Evolutionary conservation across 2,329 filamentous ascomycete species (phyloP), one percentile per base, ranked within the genome.

Genomic region (Penicillium concentricum): DNA sequence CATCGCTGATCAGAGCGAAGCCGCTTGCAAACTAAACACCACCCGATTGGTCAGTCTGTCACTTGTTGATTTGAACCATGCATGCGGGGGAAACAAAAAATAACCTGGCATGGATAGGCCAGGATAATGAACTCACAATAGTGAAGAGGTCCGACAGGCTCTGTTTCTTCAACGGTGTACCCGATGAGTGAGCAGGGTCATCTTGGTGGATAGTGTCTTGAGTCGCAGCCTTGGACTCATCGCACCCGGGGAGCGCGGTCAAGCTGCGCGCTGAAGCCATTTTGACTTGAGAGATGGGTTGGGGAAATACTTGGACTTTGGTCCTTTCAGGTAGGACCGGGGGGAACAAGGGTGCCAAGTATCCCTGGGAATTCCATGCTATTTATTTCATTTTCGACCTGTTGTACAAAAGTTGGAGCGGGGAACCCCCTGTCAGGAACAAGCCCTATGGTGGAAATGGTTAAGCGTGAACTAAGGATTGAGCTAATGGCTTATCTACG

Each of bases 1-100:
- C 68, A 66, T 70, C 68, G 7, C 66, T 68, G 50, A 70, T 67
- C 35, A 70, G 54, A 28, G 67, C 67, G 45, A 69, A 68, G 24
- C 67, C 67, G n/a, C 63, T 62, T 20, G 67, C 66, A 30, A 68
- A 67, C 67, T 69, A 4, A 26, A 43, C 1, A 37, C 8, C 3
- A 15, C 34, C 18, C 20, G 15, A 15, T 20, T 46, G 7, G 18
- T 46, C 26, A 24, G 30, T 22, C 15, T n/a, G 10, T 24, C 15
- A 24, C 7, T 24, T 9, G 18, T 20, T 8, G n/a, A 5, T 5
- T n/a, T n/a, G 15, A 47, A 22, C 15, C 13, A 30, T 3, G 13
- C 18, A 28, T 43, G 16, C 2, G 3, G 48, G 24, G 12, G 4
- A 24, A 22, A 2, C 9, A 5, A n/a, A 2, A 43, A 6, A 10